These are phyloP conservation scores for Phaseolus coccineus DNA, from an alignment of 331 rosid species.

Conservation along the genomic window DNA sequence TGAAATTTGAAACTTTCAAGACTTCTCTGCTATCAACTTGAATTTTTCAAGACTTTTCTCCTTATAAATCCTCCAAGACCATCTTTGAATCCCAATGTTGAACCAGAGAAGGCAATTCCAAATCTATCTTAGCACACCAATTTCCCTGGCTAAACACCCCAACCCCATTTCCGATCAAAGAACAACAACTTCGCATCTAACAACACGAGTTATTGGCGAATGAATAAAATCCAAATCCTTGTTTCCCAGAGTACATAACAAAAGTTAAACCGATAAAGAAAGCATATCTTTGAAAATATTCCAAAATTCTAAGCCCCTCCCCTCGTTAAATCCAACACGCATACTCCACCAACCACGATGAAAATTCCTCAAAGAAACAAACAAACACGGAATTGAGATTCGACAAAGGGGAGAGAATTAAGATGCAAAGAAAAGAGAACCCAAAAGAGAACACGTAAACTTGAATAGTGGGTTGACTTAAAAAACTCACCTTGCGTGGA, in stretches of 20 bases:
- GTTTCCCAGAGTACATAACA: neutral
- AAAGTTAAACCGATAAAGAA: constrained; percentile 1
- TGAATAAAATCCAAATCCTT: constrained; percentile 23
- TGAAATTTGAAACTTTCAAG: neutral
- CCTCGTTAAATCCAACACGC: neutral
- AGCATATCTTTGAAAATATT: neutral
- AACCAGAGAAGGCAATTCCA: neutral
- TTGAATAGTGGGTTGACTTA: constrained; percentile 1
- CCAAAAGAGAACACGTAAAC: neutral
- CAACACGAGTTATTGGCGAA: neutral
- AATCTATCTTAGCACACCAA: neutral
- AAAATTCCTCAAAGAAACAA: constrained; percentile 1
- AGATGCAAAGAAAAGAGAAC: neutral
- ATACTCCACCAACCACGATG: neutral
- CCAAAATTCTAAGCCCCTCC: neutral
- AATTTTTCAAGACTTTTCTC: neutral
- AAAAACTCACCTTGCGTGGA: constrained; percentile 44
- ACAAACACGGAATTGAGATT: constrained; percentile 21
- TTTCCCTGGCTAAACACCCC: neutral
- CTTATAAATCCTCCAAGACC: constrained; percentile 20
- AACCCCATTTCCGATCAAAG: neutral
- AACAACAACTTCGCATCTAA: neutral
- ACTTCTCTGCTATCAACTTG: constrained; percentile 2
- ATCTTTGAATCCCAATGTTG: neutral
- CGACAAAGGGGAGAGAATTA: neutral